A percentile compares a stretch with the other conserved stretches of the same genome.
Conservation (phyloP, 169 alveolate genomes). For the Cyclospora cayetanensis region DNA sequence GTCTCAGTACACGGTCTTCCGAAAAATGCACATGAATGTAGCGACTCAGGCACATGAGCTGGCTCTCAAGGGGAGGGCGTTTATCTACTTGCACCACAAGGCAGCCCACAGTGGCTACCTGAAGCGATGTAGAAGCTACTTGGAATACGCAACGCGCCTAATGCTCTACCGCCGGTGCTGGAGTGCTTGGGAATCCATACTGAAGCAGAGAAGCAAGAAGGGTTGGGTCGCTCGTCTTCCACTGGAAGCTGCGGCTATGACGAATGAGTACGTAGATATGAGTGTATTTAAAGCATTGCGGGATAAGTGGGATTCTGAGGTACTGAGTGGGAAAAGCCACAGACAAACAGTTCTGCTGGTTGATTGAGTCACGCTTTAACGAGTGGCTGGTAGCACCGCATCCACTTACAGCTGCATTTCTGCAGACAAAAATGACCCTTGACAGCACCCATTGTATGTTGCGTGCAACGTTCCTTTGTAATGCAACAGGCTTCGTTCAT, state of each 20-base stretch:
- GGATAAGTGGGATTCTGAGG: neutral
- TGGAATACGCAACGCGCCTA: neutral
- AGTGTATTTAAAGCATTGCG: neutral
- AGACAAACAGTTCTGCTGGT: neutral
- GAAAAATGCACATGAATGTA: neutral
- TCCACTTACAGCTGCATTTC: neutral
- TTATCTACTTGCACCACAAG: constrained; percentile 3
- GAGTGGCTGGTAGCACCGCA: neutral
- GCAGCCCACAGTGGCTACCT: neutral
- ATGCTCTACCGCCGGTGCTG: constrained; percentile 14
- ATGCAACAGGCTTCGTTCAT: neutral
- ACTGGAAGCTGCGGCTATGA: neutral
- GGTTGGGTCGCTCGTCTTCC: neutral
- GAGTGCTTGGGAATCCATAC: constrained; percentile 1
- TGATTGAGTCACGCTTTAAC: neutral
- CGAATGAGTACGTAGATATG: neutral
- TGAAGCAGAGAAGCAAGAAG: neutral
- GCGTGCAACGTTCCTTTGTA: constrained; percentile 13
- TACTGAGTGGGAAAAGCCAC: constrained; percentile 3
- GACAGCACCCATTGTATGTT: neutral
- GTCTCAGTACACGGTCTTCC: neutral
- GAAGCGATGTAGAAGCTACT: neutral
- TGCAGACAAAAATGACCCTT: too few relatives aligned
- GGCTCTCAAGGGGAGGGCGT: neutral
- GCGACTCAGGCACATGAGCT: constrained; percentile 37